Percentiles rank a stretch among this genome's conserved stretches.
Evolutionary conservation across 1,284 basidiomycete genomes (phyloP).

Genomic region (Calocybe gambosa): DNA sequence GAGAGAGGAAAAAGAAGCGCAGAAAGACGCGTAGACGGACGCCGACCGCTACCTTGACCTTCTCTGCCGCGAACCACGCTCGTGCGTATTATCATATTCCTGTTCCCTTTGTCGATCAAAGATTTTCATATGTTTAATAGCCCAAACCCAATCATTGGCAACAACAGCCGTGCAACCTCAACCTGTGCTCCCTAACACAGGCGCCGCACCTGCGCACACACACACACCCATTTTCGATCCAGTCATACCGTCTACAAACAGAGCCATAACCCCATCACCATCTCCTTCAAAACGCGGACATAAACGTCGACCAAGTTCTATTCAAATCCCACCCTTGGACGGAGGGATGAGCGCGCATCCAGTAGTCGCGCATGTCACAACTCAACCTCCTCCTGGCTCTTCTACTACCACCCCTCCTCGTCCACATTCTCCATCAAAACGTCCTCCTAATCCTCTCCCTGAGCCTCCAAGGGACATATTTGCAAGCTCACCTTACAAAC

Average conservation of each 20-base stretch:
- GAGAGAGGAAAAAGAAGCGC: constrained; percentile 5
- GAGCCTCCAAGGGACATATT: constrained; percentile 10
- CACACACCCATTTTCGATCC: background rate
- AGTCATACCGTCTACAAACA: background rate
- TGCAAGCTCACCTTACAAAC: constrained; percentile 8
- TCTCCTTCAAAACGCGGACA: background rate
- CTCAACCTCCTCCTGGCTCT: background rate
- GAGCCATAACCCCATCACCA: background rate
- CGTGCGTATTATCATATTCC: constrained; percentile 1
- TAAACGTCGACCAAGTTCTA: background rate
- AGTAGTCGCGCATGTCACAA: background rate
- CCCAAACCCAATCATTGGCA: background rate
- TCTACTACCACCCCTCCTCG: background rate
- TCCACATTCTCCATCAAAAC: background rate
- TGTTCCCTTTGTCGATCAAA: background rate
- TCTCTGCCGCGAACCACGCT: constrained; percentile 1
- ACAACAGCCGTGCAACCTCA: background rate
- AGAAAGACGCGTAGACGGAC: constrained; percentile 1
- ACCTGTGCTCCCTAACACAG: background rate
- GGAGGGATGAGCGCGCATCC: background rate
- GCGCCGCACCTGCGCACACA: background rate
- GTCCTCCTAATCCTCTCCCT: constrained; percentile 11
- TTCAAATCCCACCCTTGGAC: background rate
- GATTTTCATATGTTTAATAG: background rate
- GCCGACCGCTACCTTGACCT: constrained; percentile 6